Evolutionary conservation across 805 yeast species (phyloP).

Genomic region (Candida sithepensis): DNA sequence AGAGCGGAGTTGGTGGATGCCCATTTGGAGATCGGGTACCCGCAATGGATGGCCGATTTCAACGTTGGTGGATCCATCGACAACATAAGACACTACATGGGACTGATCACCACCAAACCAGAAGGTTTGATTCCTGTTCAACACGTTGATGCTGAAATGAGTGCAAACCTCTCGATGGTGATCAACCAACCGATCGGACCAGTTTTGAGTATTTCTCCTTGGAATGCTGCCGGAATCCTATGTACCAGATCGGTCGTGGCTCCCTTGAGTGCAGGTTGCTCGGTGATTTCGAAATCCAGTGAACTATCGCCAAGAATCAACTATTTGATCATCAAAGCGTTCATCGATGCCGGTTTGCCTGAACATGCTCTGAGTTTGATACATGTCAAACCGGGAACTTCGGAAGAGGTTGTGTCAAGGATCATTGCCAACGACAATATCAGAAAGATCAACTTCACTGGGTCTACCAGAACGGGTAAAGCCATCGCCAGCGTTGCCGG

Average conservation of each 20-base stretch:
- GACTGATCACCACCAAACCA: slow-evolving; percentile 16
- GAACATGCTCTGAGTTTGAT: slow-evolving; percentile 33
- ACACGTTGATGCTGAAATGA: neutral
- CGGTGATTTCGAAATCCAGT: slow-evolving; percentile 40
- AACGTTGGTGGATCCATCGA: slow-evolving; percentile 30
- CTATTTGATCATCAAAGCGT: slow-evolving; percentile 32
- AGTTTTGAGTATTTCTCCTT: slow-evolving; percentile 42
- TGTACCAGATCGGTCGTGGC: slow-evolving; percentile 37
- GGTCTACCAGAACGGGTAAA: slow-evolving; percentile 39
- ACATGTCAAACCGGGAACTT: slow-evolving; percentile 28
- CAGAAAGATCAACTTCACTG: slow-evolving; percentile 42
- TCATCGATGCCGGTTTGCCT: slow-evolving; percentile 39
- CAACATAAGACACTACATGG: slow-evolving; percentile 30
- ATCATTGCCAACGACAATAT: slow-evolving; percentile 29
- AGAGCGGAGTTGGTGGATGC: slow-evolving; percentile 19
- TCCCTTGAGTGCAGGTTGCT: slow-evolving; percentile 48
- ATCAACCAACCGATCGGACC: slow-evolving; percentile 42
- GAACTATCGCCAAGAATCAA: slow-evolving; percentile 36
- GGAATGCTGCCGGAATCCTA: slow-evolving; percentile 47
- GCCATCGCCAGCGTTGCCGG: slow-evolving; percentile 36
- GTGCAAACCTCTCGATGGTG: slow-evolving; percentile 21
- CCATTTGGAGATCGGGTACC: slow-evolving; percentile 34
- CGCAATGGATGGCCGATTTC: slow-evolving; percentile 35
- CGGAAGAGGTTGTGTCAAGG: slow-evolving; percentile 23
- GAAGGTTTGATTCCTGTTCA: slow-evolving; percentile 23